Base-by-base conservation (phyloP, 495 filamentous ascomycete species). In the Penicillium coffeae region DNA sequence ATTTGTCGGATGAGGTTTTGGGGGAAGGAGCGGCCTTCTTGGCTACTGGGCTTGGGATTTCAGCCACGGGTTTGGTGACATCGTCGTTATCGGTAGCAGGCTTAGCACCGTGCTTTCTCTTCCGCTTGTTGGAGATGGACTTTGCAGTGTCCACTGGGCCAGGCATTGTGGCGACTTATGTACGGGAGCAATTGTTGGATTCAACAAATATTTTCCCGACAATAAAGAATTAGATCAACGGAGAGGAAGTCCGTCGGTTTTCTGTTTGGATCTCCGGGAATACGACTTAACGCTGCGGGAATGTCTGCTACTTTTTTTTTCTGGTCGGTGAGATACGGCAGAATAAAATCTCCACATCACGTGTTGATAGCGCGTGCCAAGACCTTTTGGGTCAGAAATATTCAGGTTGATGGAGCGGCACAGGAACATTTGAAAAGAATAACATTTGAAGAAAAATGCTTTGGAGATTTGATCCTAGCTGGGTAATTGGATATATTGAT, bases 101-200 rank as follows among this genome's bases (percentile, higher is more conserved):
- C 48, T 58, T 46, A 46, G 57, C 50, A 40, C 54, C 61, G 47
- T 80, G 76, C 68, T 74, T 80, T 64, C 77, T 72, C 73, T 88
- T 88, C 48, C 84, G 79, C 71, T 88, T 89, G 64, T 84, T 87
- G 2, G 73, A 63, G 54, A 77, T 75, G 42, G 73, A 54, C 66
- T 89, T 86, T 59, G 75, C 58, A 35, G 65, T 66, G 54, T 75
- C 69, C 63, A 77, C 69, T 6, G 64, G 54, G 49, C 58, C 59
- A 45, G 66, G 60, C 66, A 68, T 65, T 41, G 58, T 65, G 56
- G 36, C 36, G 36, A 16, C 19, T 54, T 42, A 18, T 34, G 42
- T 18, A 20, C 40, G 42, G 45, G 27, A 38, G 30, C 41, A 32
- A 3, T 18, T 35, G 46, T 47, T 32, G 3, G 19, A 30, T 25